Percentiles rank a stretch among this genome's conserved stretches.
Evolutionary conservation across 2,329 filamentous ascomycete species (phyloP).

Genomic region (Albifimbria verrucaria): DNA sequence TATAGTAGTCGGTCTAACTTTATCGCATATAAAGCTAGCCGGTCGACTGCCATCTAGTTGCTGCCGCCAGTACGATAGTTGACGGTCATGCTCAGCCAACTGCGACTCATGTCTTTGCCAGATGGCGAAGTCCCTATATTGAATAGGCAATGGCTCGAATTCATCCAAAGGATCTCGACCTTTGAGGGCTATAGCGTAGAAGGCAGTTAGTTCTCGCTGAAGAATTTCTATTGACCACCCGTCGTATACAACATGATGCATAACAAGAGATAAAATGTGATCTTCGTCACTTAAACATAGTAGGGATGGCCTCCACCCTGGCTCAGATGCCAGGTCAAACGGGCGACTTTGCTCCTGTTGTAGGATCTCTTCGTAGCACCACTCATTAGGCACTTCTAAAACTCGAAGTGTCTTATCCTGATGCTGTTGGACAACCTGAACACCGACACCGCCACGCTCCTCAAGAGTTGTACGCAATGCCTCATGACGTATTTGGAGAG

Average conservation of each 20-base stretch:
- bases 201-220: slow-evolving; percentile 6
- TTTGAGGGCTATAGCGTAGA: not conserved
- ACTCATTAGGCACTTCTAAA: not conserved
- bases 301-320: slow-evolving; percentile 9
- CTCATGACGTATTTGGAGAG: slow-evolving; percentile 11
- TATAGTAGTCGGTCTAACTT: not conserved
- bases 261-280: slow-evolving; percentile 10
- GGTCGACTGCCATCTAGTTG: slow-evolving; percentile 10
- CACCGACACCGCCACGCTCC: not conserved
- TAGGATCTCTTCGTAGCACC: not conserved
- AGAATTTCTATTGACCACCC: slow-evolving; percentile 15
- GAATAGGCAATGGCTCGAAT: slow-evolving; percentile 13
- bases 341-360: slow-evolving; percentile 1
- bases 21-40: slow-evolving; percentile 3
- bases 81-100: slow-evolving; percentile 5
- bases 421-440: slow-evolving; percentile 5
- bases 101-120: slow-evolving; percentile 14
- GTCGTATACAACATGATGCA: slow-evolving; percentile 13
- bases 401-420: not conserved
- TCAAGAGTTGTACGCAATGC: slow-evolving; percentile 9
- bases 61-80: slow-evolving; percentile 15
- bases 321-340: slow-evolving; percentile 8
- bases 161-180: slow-evolving; percentile 6
- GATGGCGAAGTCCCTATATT: slow-evolving; percentile 15
- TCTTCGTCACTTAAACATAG: slow-evolving; percentile 5